Evolutionary conservation across 2,329 filamentous ascomycete species (phyloP).

Genomic region (Fusarium decemcellulare): DNA sequence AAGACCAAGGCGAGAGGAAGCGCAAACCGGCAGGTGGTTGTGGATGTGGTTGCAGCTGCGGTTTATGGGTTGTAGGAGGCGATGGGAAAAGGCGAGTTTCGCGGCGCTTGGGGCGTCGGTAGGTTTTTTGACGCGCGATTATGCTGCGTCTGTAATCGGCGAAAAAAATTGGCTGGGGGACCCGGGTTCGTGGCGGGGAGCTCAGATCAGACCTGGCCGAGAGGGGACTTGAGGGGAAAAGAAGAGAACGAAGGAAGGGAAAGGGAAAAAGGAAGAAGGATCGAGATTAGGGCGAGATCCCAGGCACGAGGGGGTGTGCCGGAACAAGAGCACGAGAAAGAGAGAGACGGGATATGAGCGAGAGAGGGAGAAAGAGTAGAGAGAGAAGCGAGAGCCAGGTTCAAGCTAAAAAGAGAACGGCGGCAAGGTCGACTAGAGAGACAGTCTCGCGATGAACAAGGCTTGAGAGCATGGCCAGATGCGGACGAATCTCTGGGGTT

Average conservation of each 20-base stretch:
- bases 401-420: slow-evolving; percentile 42
- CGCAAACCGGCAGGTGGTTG: slow-evolving; percentile 15
- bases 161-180: slow-evolving; percentile 37
- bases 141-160: slow-evolving; percentile 49
- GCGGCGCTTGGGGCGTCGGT: slow-evolving; percentile 49
- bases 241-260: slow-evolving; percentile 22
- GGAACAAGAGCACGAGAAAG: slow-evolving; percentile 25
- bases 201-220: slow-evolving; percentile 44
- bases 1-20: slow-evolving; percentile 5
- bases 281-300: slow-evolving; percentile 41
- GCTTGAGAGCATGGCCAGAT: slow-evolving; percentile 36
- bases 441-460: slow-evolving; percentile 24
- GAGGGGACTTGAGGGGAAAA: slow-evolving; percentile 28
- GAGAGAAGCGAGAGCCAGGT: slow-evolving; percentile 38
- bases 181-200: slow-evolving; percentile 44
- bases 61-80: slow-evolving; percentile 22
- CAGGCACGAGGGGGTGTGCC: slow-evolving; percentile 43
- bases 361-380: neutral
- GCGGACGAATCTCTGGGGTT: neutral
- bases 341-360: slow-evolving; percentile 11
- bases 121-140: slow-evolving; percentile 51
- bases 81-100: slow-evolving; percentile 35
- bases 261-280: slow-evolving; percentile 33
- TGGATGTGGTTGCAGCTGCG: slow-evolving; percentile 24
- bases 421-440: slow-evolving; percentile 39